Percentiles rank a stretch among this genome's conserved stretches.
These are phyloP conservation scores for Lentinula edodes DNA, from an alignment of 768 basidiomycete species.

Conservation along the genomic window DNA sequence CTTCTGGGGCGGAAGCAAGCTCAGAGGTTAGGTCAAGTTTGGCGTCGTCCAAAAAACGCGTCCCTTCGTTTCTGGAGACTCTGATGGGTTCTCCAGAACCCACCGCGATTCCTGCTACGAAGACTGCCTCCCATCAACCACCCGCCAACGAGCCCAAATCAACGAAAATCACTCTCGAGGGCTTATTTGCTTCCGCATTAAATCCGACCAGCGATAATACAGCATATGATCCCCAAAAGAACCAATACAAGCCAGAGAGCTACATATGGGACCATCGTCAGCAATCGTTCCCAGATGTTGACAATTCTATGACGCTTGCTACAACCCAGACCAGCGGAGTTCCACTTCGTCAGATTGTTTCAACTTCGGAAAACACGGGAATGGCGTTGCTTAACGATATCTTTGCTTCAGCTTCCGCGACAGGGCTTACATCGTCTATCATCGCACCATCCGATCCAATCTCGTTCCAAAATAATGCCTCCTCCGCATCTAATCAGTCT, in stretches of 20 bases:
- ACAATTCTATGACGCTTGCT: neutral
- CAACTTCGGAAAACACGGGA: neutral
- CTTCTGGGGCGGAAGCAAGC: neutral
- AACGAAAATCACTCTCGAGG: neutral
- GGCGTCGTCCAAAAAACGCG: neutral
- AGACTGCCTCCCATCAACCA: neutral
- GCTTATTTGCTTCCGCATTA: neutral
- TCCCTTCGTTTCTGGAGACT: neutral
- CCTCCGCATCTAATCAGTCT: neutral
- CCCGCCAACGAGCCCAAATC: neutral
- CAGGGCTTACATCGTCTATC: neutral
- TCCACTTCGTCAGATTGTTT: neutral
- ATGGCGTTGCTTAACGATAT: constrained; percentile 3
- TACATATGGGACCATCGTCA: neutral
- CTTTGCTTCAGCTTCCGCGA: constrained; percentile 2
- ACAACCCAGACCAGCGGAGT: neutral
- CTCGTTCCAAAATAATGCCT: neutral
- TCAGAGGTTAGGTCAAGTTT: neutral
- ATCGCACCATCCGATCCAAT: neutral
- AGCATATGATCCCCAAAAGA: neutral
- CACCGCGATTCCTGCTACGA: neutral
- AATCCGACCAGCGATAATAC: neutral
- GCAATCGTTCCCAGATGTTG: neutral
- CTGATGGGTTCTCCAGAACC: neutral
- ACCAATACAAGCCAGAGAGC: neutral